Evolutionary conservation across 306 rosid species (phyloP).

Genomic region (Cucumis cinereus): DNA sequence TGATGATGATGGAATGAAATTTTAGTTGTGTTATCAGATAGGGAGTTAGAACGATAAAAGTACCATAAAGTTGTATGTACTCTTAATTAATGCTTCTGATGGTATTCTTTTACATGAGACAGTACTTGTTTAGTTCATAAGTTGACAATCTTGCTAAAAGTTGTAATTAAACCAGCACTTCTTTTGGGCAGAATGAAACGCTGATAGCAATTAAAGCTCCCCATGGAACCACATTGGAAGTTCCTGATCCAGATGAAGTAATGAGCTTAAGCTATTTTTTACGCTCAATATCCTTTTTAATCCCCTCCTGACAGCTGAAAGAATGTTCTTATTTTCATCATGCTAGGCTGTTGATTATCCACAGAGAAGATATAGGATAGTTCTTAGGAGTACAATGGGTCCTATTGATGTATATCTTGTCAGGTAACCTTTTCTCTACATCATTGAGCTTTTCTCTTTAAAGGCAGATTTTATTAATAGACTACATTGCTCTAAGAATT

Average conservation of each 20-base stretch:
- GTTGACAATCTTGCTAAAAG: neutral
- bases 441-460: neutral
- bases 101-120: neutral
- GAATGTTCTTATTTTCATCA: conserved; percentile 24
- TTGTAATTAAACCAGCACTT: conserved; percentile 14
- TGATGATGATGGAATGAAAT: neutral
- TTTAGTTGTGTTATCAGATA: neutral
- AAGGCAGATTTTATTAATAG: neutral
- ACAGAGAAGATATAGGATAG: conserved; percentile 82
- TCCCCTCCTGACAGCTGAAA: conserved; percentile 16
- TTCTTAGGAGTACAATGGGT: conserved; percentile 98
- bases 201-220: conserved; percentile 96
- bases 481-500: neutral
- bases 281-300: neutral
- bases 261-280: neutral
- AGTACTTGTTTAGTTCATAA: neutral
- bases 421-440: conserved; percentile 48
- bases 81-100: neutral
- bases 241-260: conserved; percentile 98
- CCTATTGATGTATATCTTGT: conserved; percentile 97
- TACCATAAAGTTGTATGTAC: neutral
- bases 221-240: conserved; percentile 97
- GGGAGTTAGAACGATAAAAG: neutral
- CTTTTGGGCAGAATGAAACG: conserved; percentile 71
- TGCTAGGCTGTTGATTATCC: conserved; percentile 82